Base-by-base conservation (phyloP, 2,329 filamentous ascomycete species). In the Samsoniella hepiali region DNA sequence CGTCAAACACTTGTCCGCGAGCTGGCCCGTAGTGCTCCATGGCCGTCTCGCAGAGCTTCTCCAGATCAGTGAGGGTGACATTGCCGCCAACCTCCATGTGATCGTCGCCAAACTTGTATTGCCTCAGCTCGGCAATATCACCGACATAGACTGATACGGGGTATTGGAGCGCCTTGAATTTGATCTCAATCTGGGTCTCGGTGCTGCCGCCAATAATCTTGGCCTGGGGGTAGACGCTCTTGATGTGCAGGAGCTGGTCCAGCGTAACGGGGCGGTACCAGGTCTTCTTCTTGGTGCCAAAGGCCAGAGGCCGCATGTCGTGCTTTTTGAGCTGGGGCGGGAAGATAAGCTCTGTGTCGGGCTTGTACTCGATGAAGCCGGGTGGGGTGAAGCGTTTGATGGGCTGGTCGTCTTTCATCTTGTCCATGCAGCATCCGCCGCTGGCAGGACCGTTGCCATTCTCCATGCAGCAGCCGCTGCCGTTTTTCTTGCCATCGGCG, bases 111-210 rank as follows among this genome's bases (percentile, higher is more conserved):
- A 97, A 89, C 4, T 81, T 82, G 72, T 91, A 98, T 68, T 93
- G 89, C 13, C 92, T 84, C 64, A 99, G 79, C 76, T 98, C 95
- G 1, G 91, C 81, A 64, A 99, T 97, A 71, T 99, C 95, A 11
- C 94, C 93, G 10, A 98, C 91, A 68, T 90, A 98, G 0, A 99
- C 91, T 0, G 93, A 97, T 1, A 91, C 87, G 4, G 89, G 89
- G 73, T 98, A 98, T 69, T 93, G 85, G 81, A 97, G 86, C 1
- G 89, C 92, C 79, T 98, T 98, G 84, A 99, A 98, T 77, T 97
- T 97, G 78, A 96, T 91, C 77, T 99, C 95, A 65, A 99, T 98
- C 76, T 98, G 95, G 0, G 94, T 98, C 76, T 99, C 95, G 2
- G 93, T 96, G 73, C 93, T 97, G 65, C 95, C 95, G 57, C 93